These are phyloP conservation scores for Pythium brachiatum DNA, from an alignment of 352 stramenopile genomes.

Conservation along the genomic window DNA sequence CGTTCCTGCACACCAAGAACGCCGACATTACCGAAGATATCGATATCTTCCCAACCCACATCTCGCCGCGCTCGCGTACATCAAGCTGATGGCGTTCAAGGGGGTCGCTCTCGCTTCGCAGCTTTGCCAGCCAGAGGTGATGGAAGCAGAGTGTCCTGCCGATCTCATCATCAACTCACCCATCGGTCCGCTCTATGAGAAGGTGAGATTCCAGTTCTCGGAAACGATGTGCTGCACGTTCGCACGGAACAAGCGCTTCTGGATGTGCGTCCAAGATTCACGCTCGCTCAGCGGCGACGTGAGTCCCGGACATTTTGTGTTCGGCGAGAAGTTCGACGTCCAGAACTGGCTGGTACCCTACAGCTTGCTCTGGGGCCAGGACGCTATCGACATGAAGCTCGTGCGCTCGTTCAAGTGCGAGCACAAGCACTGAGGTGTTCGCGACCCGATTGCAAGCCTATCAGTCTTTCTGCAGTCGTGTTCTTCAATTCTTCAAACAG, in stretches of 20 bases:
- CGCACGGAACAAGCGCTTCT: slow-evolving; percentile 12
- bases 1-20: slow-evolving; percentile 6
- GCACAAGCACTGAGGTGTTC: too few relatives aligned
- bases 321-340: slow-evolving; percentile 15
- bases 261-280: slow-evolving; percentile 4
- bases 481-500: too few relatives aligned
- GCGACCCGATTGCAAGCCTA: too few relatives aligned
- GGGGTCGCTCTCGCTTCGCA: background rate
- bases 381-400: background rate
- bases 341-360: slow-evolving; percentile 17
- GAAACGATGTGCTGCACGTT: too few relatives aligned
- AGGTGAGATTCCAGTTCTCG: too few relatives aligned
- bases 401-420: too few relatives aligned
- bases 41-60: background rate
- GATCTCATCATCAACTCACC: background rate
- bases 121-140: background rate
- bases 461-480: too few relatives aligned
- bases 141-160: background rate
- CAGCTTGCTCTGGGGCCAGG: slow-evolving; percentile 8
- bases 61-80: background rate
- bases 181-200: too few relatives aligned
- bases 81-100: slow-evolving; percentile 11
- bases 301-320: slow-evolving; percentile 5
- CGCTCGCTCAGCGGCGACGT: background rate
- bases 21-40: slow-evolving; percentile 17